A percentile compares a stretch with the other conserved stretches of the same genome.
Conservation (phyloP, 495 filamentous ascomycete species). For the Talaromyces ruber region DNA sequence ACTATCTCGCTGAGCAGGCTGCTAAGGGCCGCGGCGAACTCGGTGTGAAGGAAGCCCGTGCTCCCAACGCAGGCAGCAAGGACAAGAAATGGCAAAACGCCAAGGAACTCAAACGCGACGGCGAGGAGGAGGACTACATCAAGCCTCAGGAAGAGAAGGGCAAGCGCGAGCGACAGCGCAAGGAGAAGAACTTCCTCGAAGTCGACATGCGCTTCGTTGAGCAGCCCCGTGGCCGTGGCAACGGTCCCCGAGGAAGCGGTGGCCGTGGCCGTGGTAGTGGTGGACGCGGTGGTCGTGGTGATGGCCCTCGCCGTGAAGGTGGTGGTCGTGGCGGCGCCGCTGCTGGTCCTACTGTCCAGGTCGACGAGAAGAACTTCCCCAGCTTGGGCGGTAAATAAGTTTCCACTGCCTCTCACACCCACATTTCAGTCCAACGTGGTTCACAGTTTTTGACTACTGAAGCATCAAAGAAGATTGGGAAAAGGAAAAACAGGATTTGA, state of each 20-base stretch:
- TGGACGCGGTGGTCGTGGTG: conserved; percentile 43
- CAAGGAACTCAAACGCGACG: conserved; percentile 64
- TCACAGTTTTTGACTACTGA: neutral
- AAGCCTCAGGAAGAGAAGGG: conserved; percentile 66
- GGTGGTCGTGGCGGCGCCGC: conserved; percentile 20
- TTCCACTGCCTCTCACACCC: neutral
- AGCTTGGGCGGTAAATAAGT: conserved; percentile 38
- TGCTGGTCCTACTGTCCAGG: conserved; percentile 22
- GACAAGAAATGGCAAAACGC: conserved; percentile 90
- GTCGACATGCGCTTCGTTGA: conserved; percentile 78
- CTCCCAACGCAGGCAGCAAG: conserved; percentile 84
- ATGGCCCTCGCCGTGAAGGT: conserved; percentile 35
- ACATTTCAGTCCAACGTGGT: neutral
- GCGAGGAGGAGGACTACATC: conserved; percentile 69
- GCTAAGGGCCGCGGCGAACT: conserved; percentile 72
- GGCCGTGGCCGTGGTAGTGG: conserved; percentile 40
- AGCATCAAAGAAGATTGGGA: neutral
- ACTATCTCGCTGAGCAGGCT: conserved; percentile 82
- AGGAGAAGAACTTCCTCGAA: conserved; percentile 81
- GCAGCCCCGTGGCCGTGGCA: conserved; percentile 35
- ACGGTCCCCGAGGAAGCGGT: conserved; percentile 23
- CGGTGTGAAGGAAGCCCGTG: conserved; percentile 61
- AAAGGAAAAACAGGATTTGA: neutral
- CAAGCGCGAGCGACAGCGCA: conserved; percentile 82
- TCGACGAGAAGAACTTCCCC: conserved; percentile 46